Conservation (phyloP, 768 basidiomycete species). For the Tephrocybe sp. region DNA sequence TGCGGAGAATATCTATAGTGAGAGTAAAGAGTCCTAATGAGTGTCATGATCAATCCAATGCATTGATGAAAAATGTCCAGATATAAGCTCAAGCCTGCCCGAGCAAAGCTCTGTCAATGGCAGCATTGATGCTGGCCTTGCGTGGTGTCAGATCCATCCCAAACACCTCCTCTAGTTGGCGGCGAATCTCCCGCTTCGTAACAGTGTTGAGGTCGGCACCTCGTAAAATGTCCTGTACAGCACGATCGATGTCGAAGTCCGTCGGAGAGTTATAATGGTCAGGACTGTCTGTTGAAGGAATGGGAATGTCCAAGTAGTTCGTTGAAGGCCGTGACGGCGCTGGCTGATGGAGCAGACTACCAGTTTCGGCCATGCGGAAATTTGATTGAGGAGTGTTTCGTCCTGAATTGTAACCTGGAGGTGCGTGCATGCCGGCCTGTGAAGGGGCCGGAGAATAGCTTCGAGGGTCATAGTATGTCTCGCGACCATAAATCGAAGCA, state of each 20-base stretch:
- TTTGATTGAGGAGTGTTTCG: slow-evolving; percentile 66
- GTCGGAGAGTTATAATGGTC: slow-evolving; percentile 54
- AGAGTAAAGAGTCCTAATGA: not conserved
- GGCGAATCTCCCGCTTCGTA: slow-evolving; percentile 89
- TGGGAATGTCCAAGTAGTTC: slow-evolving; percentile 73
- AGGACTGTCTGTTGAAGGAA: slow-evolving; percentile 52
- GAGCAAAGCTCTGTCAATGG: slow-evolving; percentile 71
- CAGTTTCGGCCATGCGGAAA: slow-evolving; percentile 27
- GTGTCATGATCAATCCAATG: not conserved
- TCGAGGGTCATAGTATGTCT: slow-evolving; percentile 80
- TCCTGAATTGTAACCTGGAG: slow-evolving; percentile 75
- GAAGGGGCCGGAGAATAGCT: slow-evolving; percentile 75
- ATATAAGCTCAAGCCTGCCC: slow-evolving; percentile 34
- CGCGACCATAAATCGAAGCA: slow-evolving; percentile 81
- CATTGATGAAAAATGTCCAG: not conserved
- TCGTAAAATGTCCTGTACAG: slow-evolving; percentile 70
- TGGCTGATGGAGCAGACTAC: slow-evolving; percentile 50
- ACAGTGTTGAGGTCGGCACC: slow-evolving; percentile 83
- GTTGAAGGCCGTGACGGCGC: slow-evolving; percentile 69
- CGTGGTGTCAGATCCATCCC: slow-evolving; percentile 72
- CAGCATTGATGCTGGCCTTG: slow-evolving; percentile 72
- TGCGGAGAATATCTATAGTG: not conserved
- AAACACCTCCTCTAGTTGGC: slow-evolving; percentile 78
- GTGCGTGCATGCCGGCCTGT: slow-evolving; percentile 56
- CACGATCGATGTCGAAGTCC: slow-evolving; percentile 70